Conservation (phyloP, 257 asterid species). For the Solanum sejunctum region DNA sequence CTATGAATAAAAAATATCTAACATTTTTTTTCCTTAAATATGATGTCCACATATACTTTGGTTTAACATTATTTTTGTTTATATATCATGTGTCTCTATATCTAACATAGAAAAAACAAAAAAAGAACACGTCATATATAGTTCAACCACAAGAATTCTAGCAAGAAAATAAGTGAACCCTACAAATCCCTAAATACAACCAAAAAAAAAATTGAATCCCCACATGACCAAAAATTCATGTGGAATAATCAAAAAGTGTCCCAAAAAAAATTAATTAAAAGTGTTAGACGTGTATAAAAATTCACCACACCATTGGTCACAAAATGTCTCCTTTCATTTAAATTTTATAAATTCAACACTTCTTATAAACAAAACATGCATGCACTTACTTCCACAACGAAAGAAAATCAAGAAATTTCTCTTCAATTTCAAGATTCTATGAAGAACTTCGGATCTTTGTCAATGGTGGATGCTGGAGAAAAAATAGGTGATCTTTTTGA, state of each 20-base stretch:
- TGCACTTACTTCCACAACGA: neutral
- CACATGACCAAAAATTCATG: neutral
- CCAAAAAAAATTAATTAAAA: no score
- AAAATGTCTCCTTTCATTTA: neutral
- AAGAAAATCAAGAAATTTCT: neutral
- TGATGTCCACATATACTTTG: neutral
- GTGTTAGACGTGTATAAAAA: neutral
- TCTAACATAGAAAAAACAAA: neutral
- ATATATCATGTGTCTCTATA: neutral
- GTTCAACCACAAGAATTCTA: neutral
- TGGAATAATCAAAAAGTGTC: neutral
- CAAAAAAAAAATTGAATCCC: neutral
- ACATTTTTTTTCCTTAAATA: neutral
- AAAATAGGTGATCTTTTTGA: neutral
- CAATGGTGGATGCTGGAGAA: neutral
- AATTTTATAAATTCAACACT: neutral
- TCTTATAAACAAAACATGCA: neutral
- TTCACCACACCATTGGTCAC: neutral
- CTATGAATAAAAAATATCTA: neutral
- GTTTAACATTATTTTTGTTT: neutral
- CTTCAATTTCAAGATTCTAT: neutral
- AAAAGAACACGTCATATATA: neutral
- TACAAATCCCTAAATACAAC: neutral
- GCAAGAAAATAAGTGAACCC: neutral
- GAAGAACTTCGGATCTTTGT: neutral